These are phyloP conservation scores for Macadamia integrifolia DNA, from an alignment of 164 flowering plant species.

Conservation along the genomic window DNA sequence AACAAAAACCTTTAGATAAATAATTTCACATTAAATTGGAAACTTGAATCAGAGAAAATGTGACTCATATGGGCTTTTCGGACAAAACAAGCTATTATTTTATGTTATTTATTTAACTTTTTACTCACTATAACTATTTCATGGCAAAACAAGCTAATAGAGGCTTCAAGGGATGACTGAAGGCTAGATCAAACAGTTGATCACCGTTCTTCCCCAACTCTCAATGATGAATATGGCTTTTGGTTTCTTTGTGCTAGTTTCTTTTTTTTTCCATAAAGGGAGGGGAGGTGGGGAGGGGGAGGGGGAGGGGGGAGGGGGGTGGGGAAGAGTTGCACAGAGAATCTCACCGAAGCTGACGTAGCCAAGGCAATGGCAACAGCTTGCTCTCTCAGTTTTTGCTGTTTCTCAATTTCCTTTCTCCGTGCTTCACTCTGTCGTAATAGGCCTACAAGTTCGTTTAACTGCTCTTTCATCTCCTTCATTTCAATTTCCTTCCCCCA, in stretches of 20 bases:
- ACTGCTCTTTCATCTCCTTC: slow-evolving; percentile 85
- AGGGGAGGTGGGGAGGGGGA: too few species aligned
- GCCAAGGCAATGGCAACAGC: slow-evolving; percentile 66
- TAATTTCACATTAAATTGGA: neutral
- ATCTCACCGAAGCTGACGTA: slow-evolving; percentile 63
- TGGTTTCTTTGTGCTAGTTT: too few species aligned
- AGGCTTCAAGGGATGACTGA: too few species aligned
- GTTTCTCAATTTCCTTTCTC: slow-evolving; percentile 87
- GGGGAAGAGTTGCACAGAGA: neutral
- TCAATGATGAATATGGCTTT: too few species aligned
- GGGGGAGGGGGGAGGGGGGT: too few species aligned
- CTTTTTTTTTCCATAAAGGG: too few species aligned
- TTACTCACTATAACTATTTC: too few species aligned
- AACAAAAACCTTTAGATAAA: neutral
- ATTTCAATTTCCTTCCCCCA: slow-evolving; percentile 85
- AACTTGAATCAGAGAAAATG: neutral
- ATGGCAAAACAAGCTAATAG: too few species aligned
- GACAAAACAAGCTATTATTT: too few species aligned
- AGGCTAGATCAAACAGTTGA: too few species aligned
- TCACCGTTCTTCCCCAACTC: too few species aligned
- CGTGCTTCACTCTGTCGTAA: slow-evolving; percentile 75
- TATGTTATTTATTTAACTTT: too few species aligned
- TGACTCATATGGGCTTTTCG: neutral
- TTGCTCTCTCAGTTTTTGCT: slow-evolving; percentile 86
- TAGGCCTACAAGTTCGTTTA: slow-evolving; percentile 77